Percentiles rank a stretch among this genome's conserved stretches.
These are phyloP conservation scores for Suillus hirtellus DNA, from an alignment of 768 basidiomycete genomes.

Conservation along the genomic window DNA sequence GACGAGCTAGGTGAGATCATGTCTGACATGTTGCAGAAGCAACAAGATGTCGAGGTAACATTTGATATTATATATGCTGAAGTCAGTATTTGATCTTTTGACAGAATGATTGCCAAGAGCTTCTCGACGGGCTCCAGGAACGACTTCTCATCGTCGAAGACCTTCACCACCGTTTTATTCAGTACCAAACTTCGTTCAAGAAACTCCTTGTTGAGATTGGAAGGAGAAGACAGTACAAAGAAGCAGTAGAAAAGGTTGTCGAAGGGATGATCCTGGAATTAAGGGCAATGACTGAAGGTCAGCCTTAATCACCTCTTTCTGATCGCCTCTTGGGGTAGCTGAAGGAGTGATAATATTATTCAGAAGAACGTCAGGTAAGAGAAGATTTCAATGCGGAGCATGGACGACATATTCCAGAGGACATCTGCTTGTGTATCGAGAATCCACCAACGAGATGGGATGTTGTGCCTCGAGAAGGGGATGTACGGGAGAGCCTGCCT, in stretches of 20 bases:
- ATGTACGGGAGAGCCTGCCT: conserved; percentile 58
- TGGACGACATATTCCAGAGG: conserved; percentile 72
- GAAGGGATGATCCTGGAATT: conserved; percentile 66
- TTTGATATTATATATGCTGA: background rate
- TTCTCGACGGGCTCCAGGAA: conserved; percentile 55
- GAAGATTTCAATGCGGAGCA: conserved; percentile 72
- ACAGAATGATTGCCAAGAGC: conserved; percentile 53
- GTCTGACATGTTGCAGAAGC: conserved; percentile 70
- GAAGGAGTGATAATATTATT: background rate
- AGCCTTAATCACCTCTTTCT: conserved; percentile 10
- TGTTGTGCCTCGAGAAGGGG: conserved; percentile 57
- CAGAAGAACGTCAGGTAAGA: conserved; percentile 70
- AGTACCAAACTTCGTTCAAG: conserved; percentile 72
- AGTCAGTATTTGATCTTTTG: background rate
- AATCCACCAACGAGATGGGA: conserved; percentile 77
- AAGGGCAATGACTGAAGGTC: conserved; percentile 66
- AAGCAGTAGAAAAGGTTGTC: conserved; percentile 64
- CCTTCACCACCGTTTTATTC: conserved; percentile 63
- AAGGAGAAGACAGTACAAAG: conserved; percentile 64
- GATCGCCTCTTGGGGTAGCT: conserved; percentile 6
- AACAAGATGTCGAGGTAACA: conserved; percentile 67
- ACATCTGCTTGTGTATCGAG: conserved; percentile 75
- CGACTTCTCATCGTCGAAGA: conserved; percentile 63
- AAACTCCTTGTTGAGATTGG: conserved; percentile 75
- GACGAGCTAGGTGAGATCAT: conserved; percentile 81